Conservation (phyloP, 2,329 filamentous ascomycete genomes). For the Coniochaeta hoffmannii region DNA sequence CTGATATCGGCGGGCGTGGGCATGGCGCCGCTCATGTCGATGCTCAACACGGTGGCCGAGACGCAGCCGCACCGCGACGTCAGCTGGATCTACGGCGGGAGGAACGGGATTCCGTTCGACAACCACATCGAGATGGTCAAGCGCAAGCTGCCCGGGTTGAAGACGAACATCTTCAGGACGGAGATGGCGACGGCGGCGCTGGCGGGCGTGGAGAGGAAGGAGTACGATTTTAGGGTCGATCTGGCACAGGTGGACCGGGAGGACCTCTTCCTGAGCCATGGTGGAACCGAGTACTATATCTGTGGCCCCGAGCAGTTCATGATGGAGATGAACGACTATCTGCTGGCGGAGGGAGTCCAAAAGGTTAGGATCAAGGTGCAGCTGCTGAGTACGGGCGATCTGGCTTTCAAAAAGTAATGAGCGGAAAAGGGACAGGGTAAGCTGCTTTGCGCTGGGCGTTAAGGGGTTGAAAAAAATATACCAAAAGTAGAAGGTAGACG, state of each 20-base stretch:
- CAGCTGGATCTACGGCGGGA: conserved; percentile 53
- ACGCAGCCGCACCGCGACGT: conserved; percentile 38
- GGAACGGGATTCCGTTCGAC: conserved; percentile 44
- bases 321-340: conserved; percentile 38
- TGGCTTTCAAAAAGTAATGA: conserved; percentile 16
- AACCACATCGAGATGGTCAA: conserved; percentile 40
- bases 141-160: conserved; percentile 24
- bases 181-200: conserved; percentile 36
- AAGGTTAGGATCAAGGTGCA: conserved; percentile 34
- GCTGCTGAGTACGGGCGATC: conserved; percentile 38
- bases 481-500: not conserved
- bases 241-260: conserved; percentile 34
- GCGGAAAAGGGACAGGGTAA: not conserved
- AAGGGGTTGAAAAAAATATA: not conserved
- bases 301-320: conserved; percentile 50
- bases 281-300: conserved; percentile 43
- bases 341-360: conserved; percentile 31
- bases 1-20: conserved; percentile 57
- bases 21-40: conserved; percentile 52
- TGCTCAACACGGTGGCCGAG: conserved; percentile 46
- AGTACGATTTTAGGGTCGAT: conserved; percentile 38
- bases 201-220: conserved; percentile 32
- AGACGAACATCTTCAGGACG: conserved; percentile 42
- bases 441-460: not conserved
- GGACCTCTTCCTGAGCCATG: conserved; percentile 37